Evolutionary conservation across 1,284 basidiomycete genomes (phyloP).

Genomic region (Malassezia furfur): DNA sequence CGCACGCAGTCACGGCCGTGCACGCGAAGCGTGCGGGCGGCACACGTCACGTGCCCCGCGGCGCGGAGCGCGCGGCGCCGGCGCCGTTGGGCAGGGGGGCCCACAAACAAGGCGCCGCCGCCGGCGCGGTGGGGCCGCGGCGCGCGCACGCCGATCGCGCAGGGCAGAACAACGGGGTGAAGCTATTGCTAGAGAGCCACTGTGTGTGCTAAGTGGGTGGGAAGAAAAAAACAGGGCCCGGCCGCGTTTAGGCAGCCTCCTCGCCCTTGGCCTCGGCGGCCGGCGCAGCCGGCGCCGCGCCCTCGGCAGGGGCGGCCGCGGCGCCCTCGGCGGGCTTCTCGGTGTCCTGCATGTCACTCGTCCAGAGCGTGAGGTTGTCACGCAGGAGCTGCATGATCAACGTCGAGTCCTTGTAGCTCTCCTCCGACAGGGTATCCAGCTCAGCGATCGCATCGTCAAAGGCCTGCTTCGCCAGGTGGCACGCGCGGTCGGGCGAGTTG

Average conservation of each 20-base stretch:
- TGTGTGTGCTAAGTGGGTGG: slow-evolving; percentile 5
- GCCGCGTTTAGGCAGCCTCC: slow-evolving; percentile 41
- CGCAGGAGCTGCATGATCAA: slow-evolving; percentile 98
- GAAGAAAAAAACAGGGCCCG: not conserved
- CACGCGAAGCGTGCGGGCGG: not conserved
- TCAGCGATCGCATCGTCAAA: slow-evolving; percentile 99
- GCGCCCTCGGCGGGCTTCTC: slow-evolving; percentile 48
- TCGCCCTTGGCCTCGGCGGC: slow-evolving; percentile 43
- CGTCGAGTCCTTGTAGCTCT: slow-evolving; percentile 86
- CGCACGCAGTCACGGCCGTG: not conserved
- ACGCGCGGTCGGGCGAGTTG: slow-evolving; percentile 97
- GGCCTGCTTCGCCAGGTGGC: slow-evolving; percentile 98
- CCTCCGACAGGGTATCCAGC: slow-evolving; percentile 97
- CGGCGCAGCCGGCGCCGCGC: slow-evolving; percentile 22
- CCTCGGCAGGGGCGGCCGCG: slow-evolving; percentile 32
- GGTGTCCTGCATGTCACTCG: slow-evolving; percentile 70
- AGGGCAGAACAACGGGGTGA: no score
- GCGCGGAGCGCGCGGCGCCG: no score
- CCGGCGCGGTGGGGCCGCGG: no score
- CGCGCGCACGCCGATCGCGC: no score
- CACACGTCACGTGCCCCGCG: not conserved
- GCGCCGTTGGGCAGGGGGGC: no score
- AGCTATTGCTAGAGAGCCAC: not conserved
- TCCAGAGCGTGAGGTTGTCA: slow-evolving; percentile 93
- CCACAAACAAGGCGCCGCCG: no score